Evolutionary conservation across 257 asterid species (phyloP).

Genomic region (Coffea eugenioides): DNA sequence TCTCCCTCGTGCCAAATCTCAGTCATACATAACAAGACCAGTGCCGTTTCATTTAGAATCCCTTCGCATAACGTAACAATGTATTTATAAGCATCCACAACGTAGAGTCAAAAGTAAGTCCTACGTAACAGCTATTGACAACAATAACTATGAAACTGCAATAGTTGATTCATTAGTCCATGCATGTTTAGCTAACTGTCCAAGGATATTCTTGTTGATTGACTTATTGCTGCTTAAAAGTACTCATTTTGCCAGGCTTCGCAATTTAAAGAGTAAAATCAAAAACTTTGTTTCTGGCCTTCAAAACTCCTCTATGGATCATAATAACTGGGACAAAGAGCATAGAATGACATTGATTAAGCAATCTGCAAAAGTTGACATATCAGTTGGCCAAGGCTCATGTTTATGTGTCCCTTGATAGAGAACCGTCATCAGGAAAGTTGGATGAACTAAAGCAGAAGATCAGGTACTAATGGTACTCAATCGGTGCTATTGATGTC

Average conservation of each 20-base stretch:
- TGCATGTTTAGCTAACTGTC: background rate
- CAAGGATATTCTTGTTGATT: background rate
- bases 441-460: too few species aligned
- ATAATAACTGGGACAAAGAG: background rate
- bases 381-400: background rate
- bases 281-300: background rate
- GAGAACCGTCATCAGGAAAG: background rate
- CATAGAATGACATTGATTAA: too few species aligned
- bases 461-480: too few species aligned
- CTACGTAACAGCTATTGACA: background rate
- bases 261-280: too few species aligned
- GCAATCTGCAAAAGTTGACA: background rate
- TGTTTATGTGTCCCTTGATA: too few species aligned
- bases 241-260: too few species aligned
- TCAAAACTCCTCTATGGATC: background rate
- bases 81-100: too few species aligned
- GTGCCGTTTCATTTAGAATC: background rate
- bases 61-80: too few species aligned
- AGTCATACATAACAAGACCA: background rate
- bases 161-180: background rate
- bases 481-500: background rate
- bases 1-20: background rate
- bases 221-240: too few species aligned
- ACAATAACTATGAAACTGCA: background rate
- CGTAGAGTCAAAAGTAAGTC: background rate